Conservation (phyloP, 2,329 filamentous ascomycete species). For the Neocucurbitaria cava region DNA sequence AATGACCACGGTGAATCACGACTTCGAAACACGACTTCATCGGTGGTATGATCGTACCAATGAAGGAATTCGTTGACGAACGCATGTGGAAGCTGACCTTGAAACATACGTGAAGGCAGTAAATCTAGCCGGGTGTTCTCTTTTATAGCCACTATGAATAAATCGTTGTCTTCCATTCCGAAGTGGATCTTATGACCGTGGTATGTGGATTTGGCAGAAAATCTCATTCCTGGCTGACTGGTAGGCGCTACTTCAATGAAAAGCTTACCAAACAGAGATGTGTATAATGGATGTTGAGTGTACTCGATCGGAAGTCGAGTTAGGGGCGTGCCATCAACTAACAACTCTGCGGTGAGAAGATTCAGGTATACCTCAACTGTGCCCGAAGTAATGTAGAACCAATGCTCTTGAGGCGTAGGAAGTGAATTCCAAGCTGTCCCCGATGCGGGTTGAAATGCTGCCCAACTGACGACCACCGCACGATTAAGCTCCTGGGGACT, state of each 20-base stretch:
- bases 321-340: conserved; percentile 61
- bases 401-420: conserved; percentile 31
- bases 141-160: conserved; percentile 30
- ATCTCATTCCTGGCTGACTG: conserved; percentile 49
- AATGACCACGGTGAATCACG: conserved; percentile 10
- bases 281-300: conserved; percentile 51
- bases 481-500: conserved; percentile 17
- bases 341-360: conserved; percentile 59
- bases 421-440: conserved; percentile 17
- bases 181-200: conserved; percentile 46
- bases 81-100: conserved; percentile 36
- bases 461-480: conserved; percentile 26
- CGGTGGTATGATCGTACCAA: conserved; percentile 4
- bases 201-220: conserved; percentile 44
- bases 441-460: conserved; percentile 18
- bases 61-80: conserved; percentile 34
- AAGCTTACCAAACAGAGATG: conserved; percentile 51
- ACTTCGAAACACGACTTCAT: conserved; percentile 18
- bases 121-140: conserved; percentile 30
- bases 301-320: conserved; percentile 57
- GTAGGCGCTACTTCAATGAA: conserved; percentile 56
- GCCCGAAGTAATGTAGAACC: conserved; percentile 35
- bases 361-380: conserved; percentile 52
- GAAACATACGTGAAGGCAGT: conserved; percentile 43
- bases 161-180: conserved; percentile 28